phyloP scores from a whole-genome alignment of 345 rosid genomes.

The Hirschfeldia incana region DNA sequence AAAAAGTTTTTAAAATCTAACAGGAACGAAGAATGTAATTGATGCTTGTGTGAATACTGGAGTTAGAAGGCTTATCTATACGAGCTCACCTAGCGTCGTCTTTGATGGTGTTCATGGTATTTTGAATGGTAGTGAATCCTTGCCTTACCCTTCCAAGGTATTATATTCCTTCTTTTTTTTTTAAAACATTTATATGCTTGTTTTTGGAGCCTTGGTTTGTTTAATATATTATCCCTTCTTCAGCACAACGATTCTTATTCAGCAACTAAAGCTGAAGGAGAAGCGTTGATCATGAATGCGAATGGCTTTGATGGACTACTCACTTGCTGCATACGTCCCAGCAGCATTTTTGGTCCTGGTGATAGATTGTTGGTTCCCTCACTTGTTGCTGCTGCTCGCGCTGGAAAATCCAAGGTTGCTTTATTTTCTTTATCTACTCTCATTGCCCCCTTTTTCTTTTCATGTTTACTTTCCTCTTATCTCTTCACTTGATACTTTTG shows the following conservation, averaged over 20 bases:
- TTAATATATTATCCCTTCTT: background rate
- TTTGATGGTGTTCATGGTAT: conserved; percentile 78
- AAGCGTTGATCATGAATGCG: conserved; percentile 66
- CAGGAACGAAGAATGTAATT: conserved; percentile 78
- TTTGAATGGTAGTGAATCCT: conserved; percentile 61
- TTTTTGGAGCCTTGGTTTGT: background rate
- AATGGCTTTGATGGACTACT: conserved; percentile 75
- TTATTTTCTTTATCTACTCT: conserved; percentile 6
- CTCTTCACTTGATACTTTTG: background rate
- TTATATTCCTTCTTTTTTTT: background rate
- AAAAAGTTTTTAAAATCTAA: background rate
- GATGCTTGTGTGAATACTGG: conserved; percentile 72
- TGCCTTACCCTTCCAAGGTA: conserved; percentile 75
- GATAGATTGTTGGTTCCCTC: conserved; percentile 87
- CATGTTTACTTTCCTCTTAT: background rate
- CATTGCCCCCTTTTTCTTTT: background rate
- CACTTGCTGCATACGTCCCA: conserved; percentile 96
- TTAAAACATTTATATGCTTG: background rate
- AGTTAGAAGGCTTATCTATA: conserved; percentile 84
- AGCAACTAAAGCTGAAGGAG: conserved; percentile 90
- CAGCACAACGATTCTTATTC: conserved; percentile 90
- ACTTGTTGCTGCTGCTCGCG: conserved; percentile 77
- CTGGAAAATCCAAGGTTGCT: conserved; percentile 87
- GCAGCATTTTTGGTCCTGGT: conserved; percentile 95
- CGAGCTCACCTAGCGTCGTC: conserved; percentile 95